Conservation (phyloP, 306 rosid species). For the Quercus berberidifolia region DNA sequence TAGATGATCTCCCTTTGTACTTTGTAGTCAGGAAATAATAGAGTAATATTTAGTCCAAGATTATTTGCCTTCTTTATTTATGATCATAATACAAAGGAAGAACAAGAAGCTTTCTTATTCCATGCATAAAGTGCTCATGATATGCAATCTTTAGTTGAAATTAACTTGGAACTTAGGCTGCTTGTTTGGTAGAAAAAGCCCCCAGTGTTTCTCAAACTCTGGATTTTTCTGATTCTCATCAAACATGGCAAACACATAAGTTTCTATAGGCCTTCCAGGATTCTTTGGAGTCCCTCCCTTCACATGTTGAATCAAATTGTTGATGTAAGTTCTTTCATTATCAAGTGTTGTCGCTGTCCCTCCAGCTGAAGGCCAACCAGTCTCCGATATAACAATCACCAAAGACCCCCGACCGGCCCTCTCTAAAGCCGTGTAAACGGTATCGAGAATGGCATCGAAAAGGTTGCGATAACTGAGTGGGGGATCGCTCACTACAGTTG, state of each 20-base stretch:
- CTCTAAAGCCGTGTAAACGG: conserved; percentile 40
- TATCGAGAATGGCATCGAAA: conserved; percentile 38
- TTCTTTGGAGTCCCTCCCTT: conserved; percentile 41
- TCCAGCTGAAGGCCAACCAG: conserved; percentile 54
- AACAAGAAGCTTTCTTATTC: too few species aligned
- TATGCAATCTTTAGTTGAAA: conserved; percentile 9
- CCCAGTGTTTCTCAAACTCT: conserved; percentile 27
- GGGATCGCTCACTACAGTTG: conserved; percentile 30
- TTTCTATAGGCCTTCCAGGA: conserved; percentile 25
- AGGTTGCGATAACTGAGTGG: conserved; percentile 31
- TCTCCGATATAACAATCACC: conserved; percentile 42
- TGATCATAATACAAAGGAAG: too few species aligned
- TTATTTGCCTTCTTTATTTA: too few species aligned
- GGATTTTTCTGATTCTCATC: conserved; percentile 29
- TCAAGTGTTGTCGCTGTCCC: conserved; percentile 33
- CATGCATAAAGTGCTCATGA: too few species aligned
- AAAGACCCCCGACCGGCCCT: conserved; percentile 27
- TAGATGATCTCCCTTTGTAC: too few species aligned
- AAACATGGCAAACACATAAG: conserved; percentile 44
- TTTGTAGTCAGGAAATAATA: too few species aligned
- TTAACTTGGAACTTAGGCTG: conserved; percentile 28
- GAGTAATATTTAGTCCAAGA: too few species aligned
- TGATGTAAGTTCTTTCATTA: conserved; percentile 39
- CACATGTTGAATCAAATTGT: conserved; percentile 35
- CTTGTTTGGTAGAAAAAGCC: conserved; percentile 38